Percentiles rank a stretch among this genome's conserved stretches.
Evolutionary conservation across 139 green algal genomes (phyloP).

Genomic region (Coelastrella sp.): DNA sequence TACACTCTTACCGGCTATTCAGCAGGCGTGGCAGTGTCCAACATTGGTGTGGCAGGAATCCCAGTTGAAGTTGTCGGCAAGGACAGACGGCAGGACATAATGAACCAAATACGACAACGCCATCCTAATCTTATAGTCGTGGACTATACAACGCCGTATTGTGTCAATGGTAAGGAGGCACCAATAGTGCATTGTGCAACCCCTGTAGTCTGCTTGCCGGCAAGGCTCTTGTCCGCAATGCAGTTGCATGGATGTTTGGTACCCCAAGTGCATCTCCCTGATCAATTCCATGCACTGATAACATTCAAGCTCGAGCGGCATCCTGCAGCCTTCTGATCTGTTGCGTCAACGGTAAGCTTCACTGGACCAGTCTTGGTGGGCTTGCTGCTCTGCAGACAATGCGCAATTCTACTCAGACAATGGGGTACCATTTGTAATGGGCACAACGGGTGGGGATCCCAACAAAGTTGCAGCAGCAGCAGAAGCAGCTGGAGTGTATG

Average conservation of each 20-base stretch:
- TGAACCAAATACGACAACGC: conserved; percentile 44
- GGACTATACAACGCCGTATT: conserved; percentile 95
- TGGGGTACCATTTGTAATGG: conserved; percentile 97
- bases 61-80: conserved; percentile 55
- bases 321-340: too few species aligned
- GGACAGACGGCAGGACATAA: conserved; percentile 47
- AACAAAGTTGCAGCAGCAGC: conserved; percentile 70
- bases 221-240: too few species aligned
- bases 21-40: conserved; percentile 52
- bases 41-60: conserved; percentile 52
- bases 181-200: too few species aligned
- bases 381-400: conserved; percentile 83
- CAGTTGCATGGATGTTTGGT: too few species aligned
- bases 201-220: too few species aligned
- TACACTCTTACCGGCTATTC: conserved; percentile 76
- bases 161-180: conserved; percentile 41
- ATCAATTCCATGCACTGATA: too few species aligned
- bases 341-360: too few species aligned
- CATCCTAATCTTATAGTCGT: conserved; percentile 86
- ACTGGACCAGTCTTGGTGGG: too few species aligned
- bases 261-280: too few species aligned
- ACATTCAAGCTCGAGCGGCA: too few species aligned
- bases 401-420: conserved; percentile 88
- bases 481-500: conserved; percentile 73
- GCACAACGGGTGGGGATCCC: conserved; percentile 96